A percentile compares a stretch with the other conserved stretches of the same genome.
phyloP scores from a whole-genome alignment of 73 alveolate genomes.

The Loxodes magnus region DNA sequence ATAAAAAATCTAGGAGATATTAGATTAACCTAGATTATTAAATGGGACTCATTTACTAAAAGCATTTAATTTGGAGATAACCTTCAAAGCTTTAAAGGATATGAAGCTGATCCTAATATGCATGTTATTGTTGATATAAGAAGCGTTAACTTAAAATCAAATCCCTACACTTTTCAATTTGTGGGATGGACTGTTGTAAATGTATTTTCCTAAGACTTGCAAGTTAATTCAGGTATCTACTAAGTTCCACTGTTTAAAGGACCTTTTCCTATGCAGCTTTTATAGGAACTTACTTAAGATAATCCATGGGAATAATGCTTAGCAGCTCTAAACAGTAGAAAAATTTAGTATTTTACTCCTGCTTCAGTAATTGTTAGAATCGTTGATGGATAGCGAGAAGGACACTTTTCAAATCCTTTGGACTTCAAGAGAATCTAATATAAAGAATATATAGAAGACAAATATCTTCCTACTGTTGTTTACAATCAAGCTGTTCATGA shows the following conservation, averaged over 20 bases:
- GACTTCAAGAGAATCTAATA: conserved; percentile 56
- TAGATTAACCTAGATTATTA: conserved; percentile 20
- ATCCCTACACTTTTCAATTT: conserved; percentile 43
- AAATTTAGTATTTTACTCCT: conserved; percentile 49
- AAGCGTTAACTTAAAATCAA: no score
- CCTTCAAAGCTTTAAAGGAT: conserved; percentile 26
- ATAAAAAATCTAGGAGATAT: conserved; percentile 11
- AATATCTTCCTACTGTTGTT: no score
- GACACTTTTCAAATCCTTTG: conserved; percentile 48
- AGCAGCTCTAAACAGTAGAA: conserved; percentile 14
- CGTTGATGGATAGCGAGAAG: conserved; percentile 68
- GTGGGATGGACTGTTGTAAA: conserved; percentile 75
- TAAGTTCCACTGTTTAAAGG: conserved; percentile 64
- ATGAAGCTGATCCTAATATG: conserved; percentile 16
- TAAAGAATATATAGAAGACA: no score
- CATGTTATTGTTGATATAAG: conserved; percentile 27
- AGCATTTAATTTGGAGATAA: conserved; percentile 30
- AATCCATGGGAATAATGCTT: conserved; percentile 39
- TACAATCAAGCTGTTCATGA: no score
- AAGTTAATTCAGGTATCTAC: conserved; percentile 48
- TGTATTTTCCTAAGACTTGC: conserved; percentile 42
- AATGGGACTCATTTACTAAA: conserved; percentile 23
- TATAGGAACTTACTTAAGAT: conserved; percentile 34
- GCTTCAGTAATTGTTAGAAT: conserved; percentile 59
- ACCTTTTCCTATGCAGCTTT: conserved; percentile 27